phyloP scores from a whole-genome alignment of 2,329 filamentous ascomycete genomes.

The Bimuria novae-zelandiae region DNA sequence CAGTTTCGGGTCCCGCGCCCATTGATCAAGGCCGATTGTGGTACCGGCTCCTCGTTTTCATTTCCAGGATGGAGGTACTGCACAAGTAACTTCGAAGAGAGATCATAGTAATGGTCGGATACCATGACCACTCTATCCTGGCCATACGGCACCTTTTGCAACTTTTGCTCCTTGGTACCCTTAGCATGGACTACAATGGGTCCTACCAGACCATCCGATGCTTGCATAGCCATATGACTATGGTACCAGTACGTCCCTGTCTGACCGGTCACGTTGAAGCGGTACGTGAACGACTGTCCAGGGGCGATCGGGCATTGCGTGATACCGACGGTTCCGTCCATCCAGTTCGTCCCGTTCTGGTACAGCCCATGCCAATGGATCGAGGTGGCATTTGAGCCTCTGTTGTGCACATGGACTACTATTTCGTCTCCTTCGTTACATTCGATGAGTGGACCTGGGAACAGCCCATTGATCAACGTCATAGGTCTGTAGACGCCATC shows the following conservation, averaged over 20 bases:
- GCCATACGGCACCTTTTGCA: constrained; percentile 50
- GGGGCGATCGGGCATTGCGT: constrained; percentile 62
- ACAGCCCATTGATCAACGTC: constrained; percentile 49
- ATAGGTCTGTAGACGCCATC: constrained; percentile 54
- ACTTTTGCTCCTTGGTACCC: constrained; percentile 47
- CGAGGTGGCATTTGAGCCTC: constrained; percentile 61
- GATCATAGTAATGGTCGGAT: constrained; percentile 70
- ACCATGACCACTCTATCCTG: constrained; percentile 66
- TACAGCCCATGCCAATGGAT: constrained; percentile 68
- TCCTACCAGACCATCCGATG: constrained; percentile 49
- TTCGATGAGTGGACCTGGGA: constrained; percentile 48
- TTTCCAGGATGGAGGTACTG: constrained; percentile 57
- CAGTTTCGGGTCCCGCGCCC: constrained; percentile 47
- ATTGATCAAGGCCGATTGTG: constrained; percentile 51
- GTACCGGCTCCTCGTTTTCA: constrained; percentile 62
- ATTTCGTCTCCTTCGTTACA: constrained; percentile 68
- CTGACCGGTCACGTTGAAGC: constrained; percentile 43
- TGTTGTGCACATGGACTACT: constrained; percentile 63
- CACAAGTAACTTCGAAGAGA: constrained; percentile 53
- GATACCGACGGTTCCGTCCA: constrained; percentile 61
- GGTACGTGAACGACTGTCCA: constrained; percentile 42
- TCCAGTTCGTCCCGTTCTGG: constrained; percentile 50
- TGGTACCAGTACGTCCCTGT: constrained; percentile 43
- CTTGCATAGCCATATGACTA: constrained; percentile 49
- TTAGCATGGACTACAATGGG: constrained; percentile 43